phyloP scores from a whole-genome alignment of 495 filamentous ascomycete genomes.

The Lentithecium fluviatile region DNA sequence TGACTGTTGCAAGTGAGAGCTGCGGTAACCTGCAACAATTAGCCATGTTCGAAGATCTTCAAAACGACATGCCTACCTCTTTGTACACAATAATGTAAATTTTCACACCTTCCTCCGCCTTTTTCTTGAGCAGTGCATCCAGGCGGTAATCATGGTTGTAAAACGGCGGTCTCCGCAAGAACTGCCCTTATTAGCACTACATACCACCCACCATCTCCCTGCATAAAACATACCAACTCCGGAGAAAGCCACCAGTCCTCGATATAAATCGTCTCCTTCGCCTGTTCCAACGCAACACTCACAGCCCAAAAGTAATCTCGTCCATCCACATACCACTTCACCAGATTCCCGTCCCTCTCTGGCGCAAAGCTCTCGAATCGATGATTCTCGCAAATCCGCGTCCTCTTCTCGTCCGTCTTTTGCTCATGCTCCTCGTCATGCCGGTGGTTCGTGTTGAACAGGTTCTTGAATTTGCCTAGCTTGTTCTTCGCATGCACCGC shows the following conservation, averaged over 20 bases:
- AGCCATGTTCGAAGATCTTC: conserved; percentile 33
- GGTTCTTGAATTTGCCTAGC: conserved; percentile 66
- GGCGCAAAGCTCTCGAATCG: conserved; percentile 88
- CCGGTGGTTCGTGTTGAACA: conserved; percentile 86
- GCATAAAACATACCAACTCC: conserved; percentile 54
- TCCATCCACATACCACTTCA: conserved; percentile 98
- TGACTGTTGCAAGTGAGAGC: conserved; percentile 88
- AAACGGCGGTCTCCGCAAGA: conserved; percentile 79
- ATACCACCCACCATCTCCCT: background rate
- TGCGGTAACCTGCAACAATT: conserved; percentile 53
- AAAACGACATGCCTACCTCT: conserved; percentile 47
- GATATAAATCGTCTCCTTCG: conserved; percentile 92
- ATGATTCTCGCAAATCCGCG: conserved; percentile 67
- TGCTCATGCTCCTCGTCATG: conserved; percentile 94
- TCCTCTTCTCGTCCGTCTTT: conserved; percentile 75
- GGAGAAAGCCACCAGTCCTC: conserved; percentile 97
- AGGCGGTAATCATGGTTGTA: conserved; percentile 83
- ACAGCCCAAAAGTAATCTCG: conserved; percentile 93
- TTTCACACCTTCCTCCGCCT: conserved; percentile 88
- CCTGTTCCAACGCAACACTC: conserved; percentile 77
- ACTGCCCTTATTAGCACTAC: conserved; percentile 42
- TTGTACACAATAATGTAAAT: conserved; percentile 95
- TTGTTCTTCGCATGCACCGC: conserved; percentile 70
- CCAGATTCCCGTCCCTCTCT: conserved; percentile 74
- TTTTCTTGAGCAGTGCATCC: conserved; percentile 81